phyloP scores from a whole-genome alignment of 1,139 yeast species.

The Diutina ranongensis region DNA sequence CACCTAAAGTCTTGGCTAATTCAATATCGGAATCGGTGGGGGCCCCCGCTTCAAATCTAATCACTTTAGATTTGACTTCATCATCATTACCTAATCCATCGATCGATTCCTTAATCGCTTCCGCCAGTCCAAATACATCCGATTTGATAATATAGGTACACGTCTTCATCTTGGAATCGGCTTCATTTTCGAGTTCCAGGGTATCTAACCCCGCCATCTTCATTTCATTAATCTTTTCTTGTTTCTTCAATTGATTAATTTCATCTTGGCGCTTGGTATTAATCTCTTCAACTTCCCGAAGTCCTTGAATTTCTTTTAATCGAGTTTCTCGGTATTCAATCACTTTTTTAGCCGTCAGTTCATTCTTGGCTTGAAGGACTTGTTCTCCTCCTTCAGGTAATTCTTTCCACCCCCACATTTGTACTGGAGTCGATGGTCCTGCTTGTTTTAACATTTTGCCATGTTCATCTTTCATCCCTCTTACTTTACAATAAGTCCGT shows the following conservation, averaged over 20 bases:
- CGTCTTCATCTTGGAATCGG: conserved; percentile 23
- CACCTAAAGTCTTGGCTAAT: conserved; percentile 66
- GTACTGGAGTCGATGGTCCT: conserved; percentile 85
- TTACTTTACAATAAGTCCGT: conserved; percentile 73
- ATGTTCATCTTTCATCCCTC: conserved; percentile 66
- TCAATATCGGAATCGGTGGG: conserved; percentile 79
- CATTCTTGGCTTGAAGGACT: conserved; percentile 65
- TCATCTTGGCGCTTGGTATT: conserved; percentile 46
- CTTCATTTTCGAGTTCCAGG: conserved; percentile 26
- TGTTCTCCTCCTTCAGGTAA: conserved; percentile 89
- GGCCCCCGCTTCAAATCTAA: conserved; percentile 71
- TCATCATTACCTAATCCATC: conserved; percentile 77
- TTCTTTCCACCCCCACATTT: conserved; percentile 90
- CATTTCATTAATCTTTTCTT: conserved; percentile 42
- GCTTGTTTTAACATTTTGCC: conserved; percentile 59
- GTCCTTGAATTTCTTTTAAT: conserved; percentile 46
- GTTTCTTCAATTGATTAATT: conserved; percentile 34
- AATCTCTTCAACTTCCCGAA: conserved; percentile 56
- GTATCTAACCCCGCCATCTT: conserved; percentile 46
- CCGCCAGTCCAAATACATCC: conserved; percentile 72
- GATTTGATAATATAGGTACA: conserved; percentile 58
- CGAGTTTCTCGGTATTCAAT: conserved; percentile 50
- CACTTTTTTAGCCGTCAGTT: conserved; percentile 66
- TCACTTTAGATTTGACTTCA: conserved; percentile 59
- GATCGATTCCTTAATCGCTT: conserved; percentile 62